Evolutionary conservation across 2,329 filamentous ascomycete species (phyloP).

Genomic region (Penicillium psychrosexuale): DNA sequence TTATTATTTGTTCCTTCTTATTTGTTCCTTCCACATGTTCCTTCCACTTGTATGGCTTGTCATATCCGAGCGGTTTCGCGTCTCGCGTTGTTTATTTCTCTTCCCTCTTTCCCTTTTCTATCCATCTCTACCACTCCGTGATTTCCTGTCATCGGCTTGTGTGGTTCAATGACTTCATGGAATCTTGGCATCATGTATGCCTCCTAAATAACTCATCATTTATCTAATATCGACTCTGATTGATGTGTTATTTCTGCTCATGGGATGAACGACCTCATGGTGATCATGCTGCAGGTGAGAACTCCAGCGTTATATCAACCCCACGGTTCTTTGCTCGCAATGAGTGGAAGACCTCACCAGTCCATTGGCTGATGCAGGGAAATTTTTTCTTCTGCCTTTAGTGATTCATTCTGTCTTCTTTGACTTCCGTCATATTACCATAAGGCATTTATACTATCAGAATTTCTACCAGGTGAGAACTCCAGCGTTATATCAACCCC

Average conservation of each 20-base stretch:
- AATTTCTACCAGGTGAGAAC: no score
- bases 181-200: no score
- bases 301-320: neutral
- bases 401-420: no score
- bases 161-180: neutral
- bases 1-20: neutral
- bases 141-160: neutral
- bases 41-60: neutral
- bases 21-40: neutral
- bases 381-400: no score
- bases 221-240: neutral
- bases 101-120: no score
- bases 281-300: neutral
- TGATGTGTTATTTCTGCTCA: neutral
- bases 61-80: no score
- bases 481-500: no score
- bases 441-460: no score
- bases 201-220: neutral
- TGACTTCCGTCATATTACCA: no score
- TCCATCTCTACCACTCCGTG: neutral
- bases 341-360: conserved; percentile 2
- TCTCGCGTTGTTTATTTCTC: neutral
- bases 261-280: neutral
- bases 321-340: neutral
- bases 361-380: neutral